Percentiles rank a stretch among this genome's conserved stretches.
phyloP scores from a whole-genome alignment of 176 grass and related monocot genomes.

The Canna indica region DNA sequence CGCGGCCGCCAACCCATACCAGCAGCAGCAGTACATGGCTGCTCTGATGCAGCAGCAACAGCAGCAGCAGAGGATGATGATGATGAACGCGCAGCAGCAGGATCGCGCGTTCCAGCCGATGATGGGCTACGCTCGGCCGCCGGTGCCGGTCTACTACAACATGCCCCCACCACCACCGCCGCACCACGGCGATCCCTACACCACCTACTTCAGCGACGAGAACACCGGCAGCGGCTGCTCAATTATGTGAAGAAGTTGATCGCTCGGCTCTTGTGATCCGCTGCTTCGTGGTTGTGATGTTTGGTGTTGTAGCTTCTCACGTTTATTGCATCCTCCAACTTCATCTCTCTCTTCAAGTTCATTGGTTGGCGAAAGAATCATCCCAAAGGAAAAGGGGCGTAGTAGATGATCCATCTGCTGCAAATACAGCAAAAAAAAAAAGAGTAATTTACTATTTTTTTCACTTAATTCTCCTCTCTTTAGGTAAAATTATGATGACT shows the following conservation, averaged over 20 bases:
- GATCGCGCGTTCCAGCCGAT: constrained; percentile 6
- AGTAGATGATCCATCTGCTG: not conserved
- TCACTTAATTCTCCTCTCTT: not conserved
- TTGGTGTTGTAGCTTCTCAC: not conserved
- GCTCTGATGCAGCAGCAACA: constrained; percentile 33
- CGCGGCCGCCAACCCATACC: constrained; percentile 11
- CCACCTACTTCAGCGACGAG: constrained; percentile 14
- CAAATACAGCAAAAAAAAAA: not conserved
- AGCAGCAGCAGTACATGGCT: constrained; percentile 28
- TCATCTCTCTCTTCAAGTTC: not conserved
- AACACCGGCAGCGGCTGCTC: constrained; percentile 5
- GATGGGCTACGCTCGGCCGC: constrained; percentile 16
- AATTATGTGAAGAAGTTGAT: constrained; percentile 2
- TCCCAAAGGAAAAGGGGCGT: not conserved
- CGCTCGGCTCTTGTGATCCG: too few species aligned
- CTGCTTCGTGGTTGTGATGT: not conserved
- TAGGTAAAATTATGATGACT: not conserved
- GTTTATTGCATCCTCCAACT: not conserved
- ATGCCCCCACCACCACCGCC: not conserved
- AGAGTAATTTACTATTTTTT: not conserved
- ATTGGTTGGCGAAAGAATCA: not conserved
- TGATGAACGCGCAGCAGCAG: not conserved
- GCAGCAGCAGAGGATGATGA: constrained; percentile 32
- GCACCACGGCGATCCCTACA: not conserved
- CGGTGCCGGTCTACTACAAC: constrained; percentile 8